Percentiles rank a stretch among this genome's conserved stretches.
These are phyloP conservation scores for Neurospora sp. DNA, from an alignment of 495 filamentous ascomycete genomes.

Conservation along the genomic window DNA sequence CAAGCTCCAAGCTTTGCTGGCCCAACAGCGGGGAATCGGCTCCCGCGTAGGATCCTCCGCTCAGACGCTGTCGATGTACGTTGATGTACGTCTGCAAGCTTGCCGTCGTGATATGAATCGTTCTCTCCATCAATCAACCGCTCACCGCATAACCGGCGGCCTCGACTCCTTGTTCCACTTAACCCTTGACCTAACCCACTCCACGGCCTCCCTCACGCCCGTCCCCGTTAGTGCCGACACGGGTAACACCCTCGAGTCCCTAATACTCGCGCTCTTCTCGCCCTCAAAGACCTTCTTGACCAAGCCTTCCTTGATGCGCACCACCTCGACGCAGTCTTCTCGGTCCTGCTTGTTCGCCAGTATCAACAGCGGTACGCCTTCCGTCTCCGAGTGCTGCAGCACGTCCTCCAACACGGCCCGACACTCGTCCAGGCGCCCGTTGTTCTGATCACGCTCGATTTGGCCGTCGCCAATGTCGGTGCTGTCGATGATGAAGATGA, in stretches of 20 bases:
- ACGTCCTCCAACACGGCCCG: constrained; percentile 82
- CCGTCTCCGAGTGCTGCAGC: constrained; percentile 71
- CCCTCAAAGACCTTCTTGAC: constrained; percentile 92
- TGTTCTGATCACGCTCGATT: constrained; percentile 44
- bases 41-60: not conserved
- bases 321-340: constrained; percentile 95
- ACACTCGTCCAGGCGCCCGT: constrained; percentile 72
- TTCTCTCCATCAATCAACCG: not conserved
- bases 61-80: no score
- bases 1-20: not conserved
- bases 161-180: constrained; percentile 93
- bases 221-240: constrained; percentile 85
- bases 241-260: constrained; percentile 85
- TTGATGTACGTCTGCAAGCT: not conserved
- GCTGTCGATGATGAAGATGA: constrained; percentile 93
- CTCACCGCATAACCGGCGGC: constrained; percentile 82
- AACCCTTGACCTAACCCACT: constrained; percentile 84
- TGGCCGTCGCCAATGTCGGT: constrained; percentile 80
- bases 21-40: not conserved
- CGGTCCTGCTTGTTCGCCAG: constrained; percentile 96
- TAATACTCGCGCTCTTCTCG: constrained; percentile 69
- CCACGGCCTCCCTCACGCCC: constrained; percentile 87
- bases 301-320: constrained; percentile 90
- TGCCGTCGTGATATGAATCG: not conserved
- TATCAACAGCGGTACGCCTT: constrained; percentile 83